These are phyloP conservation scores for Stramenopiles sp. DNA, from an alignment of 352 stramenopile genomes.

Conservation along the genomic window DNA sequence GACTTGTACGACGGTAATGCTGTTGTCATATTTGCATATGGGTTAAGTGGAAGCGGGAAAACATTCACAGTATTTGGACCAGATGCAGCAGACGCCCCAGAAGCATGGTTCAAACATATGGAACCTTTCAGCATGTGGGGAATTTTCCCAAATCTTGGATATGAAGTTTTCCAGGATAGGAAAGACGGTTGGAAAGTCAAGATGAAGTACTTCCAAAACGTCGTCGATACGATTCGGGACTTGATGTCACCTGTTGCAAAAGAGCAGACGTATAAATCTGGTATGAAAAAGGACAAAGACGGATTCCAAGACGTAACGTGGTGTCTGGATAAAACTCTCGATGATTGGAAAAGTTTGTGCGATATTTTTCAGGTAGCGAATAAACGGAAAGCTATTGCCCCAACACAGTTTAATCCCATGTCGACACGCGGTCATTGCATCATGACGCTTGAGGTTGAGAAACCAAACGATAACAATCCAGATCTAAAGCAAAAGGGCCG, in stretches of 20 bases:
- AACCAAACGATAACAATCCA: conserved; percentile 61
- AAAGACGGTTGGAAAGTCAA: conserved; percentile 84
- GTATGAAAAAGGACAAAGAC: conserved; percentile 76
- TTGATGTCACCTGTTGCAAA: conserved; percentile 73
- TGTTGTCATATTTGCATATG: conserved; percentile 79
- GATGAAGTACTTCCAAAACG: conserved; percentile 93
- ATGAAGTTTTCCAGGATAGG: conserved; percentile 78
- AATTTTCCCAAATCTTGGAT: conserved; percentile 68
- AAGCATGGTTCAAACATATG: conserved; percentile 77
- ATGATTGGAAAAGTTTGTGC: conserved; percentile 74
- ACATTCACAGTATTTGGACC: conserved; percentile 79
- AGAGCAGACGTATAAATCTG: conserved; percentile 79
- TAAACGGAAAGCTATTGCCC: conserved; percentile 68
- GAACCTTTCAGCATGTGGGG: conserved; percentile 52
- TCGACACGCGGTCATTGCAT: conserved; percentile 78
- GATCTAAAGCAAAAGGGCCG: conserved; percentile 61
- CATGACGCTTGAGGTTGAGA: conserved; percentile 82
- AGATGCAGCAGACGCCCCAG: conserved; percentile 67
- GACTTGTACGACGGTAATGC: conserved; percentile 66
- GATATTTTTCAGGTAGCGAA: conserved; percentile 70
- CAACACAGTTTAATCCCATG: conserved; percentile 81
- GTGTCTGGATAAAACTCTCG: conserved; percentile 68
- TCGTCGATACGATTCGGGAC: conserved; percentile 78
- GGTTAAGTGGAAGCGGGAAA: conserved; percentile 66
- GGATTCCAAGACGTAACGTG: conserved; percentile 85